Base-by-base conservation (phyloP, 257 asterid genomes). In the Solanum ossicruentum region DNA sequence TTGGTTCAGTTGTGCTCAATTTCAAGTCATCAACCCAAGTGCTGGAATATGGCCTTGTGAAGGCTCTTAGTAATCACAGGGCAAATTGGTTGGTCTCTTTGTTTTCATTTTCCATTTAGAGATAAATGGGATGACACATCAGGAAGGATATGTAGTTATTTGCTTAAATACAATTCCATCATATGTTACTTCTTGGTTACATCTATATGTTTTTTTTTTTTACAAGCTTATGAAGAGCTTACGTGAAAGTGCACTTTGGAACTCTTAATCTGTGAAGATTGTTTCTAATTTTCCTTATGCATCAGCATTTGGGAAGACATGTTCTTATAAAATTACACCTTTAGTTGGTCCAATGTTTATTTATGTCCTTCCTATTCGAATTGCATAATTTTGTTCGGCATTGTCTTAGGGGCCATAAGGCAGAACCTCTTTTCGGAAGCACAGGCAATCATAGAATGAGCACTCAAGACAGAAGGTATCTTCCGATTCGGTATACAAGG, bases 391-490 rank as follows among this genome's bases (percentile, higher is more conserved):
- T 21, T 60, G 58, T 16, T 45, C 5, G 12, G 7, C 65, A 58
- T 73, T 1, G 12, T 20, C 81, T 71, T 72, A 71, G 82, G 71
- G 55, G 12, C 39, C 39, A 45, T 61, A 47, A 21, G 84, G 15
- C 36, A 5, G 12, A 52, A 47, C 45, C 54, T 41, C 71, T 26
- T 9, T 26, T 71, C 51, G 66, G 51, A 54, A 67, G 39, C 66
- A 16, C 60, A 52, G 21, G 9, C 57, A 63, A 45, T 66, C 82
- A 55, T 65, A 86, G 81, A 11, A 86, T 84, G 91, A 88, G 90
- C 73, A 57, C 82, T 80, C 86, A 79, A 82, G 91, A 88, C 32
- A 83, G 17, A n/a, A 81, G 83, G 85, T 72, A 52, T 12, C 86
- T 56, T 28, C 86, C 84, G 5, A 12, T 20, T 12, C 87, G 88